Evolutionary conservation across 257 asterid genomes (phyloP).

Genomic region (Misopates orontium): DNA sequence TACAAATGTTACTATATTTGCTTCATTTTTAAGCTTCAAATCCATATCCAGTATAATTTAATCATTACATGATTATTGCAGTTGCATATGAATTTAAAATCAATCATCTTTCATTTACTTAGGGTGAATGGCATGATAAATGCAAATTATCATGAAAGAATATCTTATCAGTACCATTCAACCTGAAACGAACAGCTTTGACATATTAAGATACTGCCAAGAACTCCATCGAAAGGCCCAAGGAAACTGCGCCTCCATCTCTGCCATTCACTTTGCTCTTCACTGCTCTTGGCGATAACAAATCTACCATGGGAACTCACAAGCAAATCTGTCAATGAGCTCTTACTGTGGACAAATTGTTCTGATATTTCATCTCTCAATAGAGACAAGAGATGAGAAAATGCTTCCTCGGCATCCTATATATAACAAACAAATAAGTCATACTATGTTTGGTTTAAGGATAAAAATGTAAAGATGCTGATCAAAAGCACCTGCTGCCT

Average conservation of each 20-base stretch:
- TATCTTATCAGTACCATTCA: slow-evolving; percentile 63
- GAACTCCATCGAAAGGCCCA: slow-evolving; percentile 88
- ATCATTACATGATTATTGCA: background rate
- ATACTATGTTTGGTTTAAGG: background rate
- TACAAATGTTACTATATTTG: slow-evolving; percentile 4
- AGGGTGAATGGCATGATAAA: slow-evolving; percentile 11
- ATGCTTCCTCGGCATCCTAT: slow-evolving; percentile 99
- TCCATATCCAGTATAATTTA: slow-evolving; percentile 7
- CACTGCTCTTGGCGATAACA: slow-evolving; percentile 31
- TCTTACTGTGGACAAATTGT: slow-evolving; percentile 43
- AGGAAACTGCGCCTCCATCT: slow-evolving; percentile 74
- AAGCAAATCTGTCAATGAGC: slow-evolving; percentile 64
- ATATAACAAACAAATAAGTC: slow-evolving; percentile 28
- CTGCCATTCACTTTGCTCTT: slow-evolving; percentile 49
- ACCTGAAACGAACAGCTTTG: slow-evolving; percentile 95
- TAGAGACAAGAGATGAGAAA: slow-evolving; percentile 71
- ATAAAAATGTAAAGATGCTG: slow-evolving; percentile 19
- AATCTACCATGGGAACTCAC: slow-evolving; percentile 49
- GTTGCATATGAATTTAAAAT: too few relatives aligned
- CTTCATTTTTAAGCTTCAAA: background rate
- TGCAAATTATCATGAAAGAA: slow-evolving; percentile 18
- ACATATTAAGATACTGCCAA: slow-evolving; percentile 75
- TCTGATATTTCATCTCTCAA: slow-evolving; percentile 79
- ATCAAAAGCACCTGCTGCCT: slow-evolving; percentile 70
- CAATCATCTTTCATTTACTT: too few relatives aligned